A percentile compares a stretch with the other conserved stretches of the same genome.
These are phyloP conservation scores for Nematodospora valgi DNA, from an alignment of 805 yeast genomes.

Conservation along the genomic window DNA sequence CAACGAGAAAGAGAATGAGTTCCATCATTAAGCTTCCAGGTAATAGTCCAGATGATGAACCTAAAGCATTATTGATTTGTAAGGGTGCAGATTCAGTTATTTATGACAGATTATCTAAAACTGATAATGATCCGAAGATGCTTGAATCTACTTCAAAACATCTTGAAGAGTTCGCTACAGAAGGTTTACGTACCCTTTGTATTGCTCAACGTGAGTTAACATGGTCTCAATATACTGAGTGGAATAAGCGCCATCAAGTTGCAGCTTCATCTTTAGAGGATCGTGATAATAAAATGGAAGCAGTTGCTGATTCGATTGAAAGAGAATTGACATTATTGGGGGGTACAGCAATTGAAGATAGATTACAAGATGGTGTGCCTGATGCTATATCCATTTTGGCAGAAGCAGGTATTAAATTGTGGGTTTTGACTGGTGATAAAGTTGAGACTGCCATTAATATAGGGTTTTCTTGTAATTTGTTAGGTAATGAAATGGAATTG, in stretches of 20 bases:
- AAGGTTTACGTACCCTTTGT: constrained; percentile 80
- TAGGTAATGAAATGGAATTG: constrained; percentile 74
- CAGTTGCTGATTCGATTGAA: constrained; percentile 71
- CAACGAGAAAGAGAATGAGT: constrained; percentile 87
- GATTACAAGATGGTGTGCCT: constrained; percentile 84
- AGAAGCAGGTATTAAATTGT: constrained; percentile 75
- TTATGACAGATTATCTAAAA: constrained; percentile 54
- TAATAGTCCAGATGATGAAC: constrained; percentile 37
- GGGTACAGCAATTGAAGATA: constrained; percentile 85
- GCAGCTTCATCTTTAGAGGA: constrained; percentile 63
- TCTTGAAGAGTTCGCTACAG: constrained; percentile 75
- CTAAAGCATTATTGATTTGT: constrained; percentile 64
- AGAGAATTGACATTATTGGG: constrained; percentile 63
- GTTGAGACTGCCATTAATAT: constrained; percentile 88
- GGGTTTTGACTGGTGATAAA: constrained; percentile 87
- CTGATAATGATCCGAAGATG: constrained; percentile 44
- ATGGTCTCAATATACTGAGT: constrained; percentile 58
- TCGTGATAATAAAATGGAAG: constrained; percentile 72
- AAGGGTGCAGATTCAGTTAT: constrained; percentile 86
- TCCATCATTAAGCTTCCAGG: constrained; percentile 70
- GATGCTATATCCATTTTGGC: constrained; percentile 69
- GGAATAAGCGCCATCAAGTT: constrained; percentile 60
- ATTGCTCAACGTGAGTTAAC: constrained; percentile 67
- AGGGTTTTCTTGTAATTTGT: constrained; percentile 78
- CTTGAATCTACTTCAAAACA: constrained; percentile 67